Evolutionary conservation across 805 yeast genomes (phyloP).

Genomic region (Saccharomycopsis vini): DNA sequence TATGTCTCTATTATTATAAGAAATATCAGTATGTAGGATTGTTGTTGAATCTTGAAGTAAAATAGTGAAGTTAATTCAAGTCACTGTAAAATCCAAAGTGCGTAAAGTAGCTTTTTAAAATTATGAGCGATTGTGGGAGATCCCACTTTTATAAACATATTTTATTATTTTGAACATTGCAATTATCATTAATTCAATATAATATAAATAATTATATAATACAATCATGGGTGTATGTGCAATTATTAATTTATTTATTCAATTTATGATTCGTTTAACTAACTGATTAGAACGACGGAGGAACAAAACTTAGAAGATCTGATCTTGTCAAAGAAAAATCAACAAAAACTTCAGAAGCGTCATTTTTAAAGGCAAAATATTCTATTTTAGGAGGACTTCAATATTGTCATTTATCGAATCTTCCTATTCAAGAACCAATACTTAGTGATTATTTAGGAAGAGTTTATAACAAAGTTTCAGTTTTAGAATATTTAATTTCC

Average conservation of each 20-base stretch:
- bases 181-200: no score
- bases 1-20: no score
- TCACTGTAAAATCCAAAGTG: no score
- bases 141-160: no score
- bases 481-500: conserved; percentile 47
- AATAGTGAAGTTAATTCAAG: no score
- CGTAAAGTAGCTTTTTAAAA: no score
- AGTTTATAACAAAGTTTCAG: conserved; percentile 53
- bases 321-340: conserved; percentile 13
- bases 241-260: not conserved
- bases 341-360: conserved; percentile 10
- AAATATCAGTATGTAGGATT: no score
- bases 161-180: no score
- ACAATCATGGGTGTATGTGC: not conserved
- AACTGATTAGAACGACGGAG: conserved; percentile 17
- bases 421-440: conserved; percentile 39
- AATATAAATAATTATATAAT: no score
- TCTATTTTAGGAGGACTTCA: conserved; percentile 6
- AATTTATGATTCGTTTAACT: no score
- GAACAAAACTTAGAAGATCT: conserved; percentile 16
- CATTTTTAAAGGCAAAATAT: conserved; percentile 5
- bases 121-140: no score
- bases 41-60: no score
- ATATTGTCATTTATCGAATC: conserved; percentile 37
- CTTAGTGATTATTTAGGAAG: conserved; percentile 64